Evolutionary conservation across 1,284 basidiomycete species (phyloP), one percentile per base, ranked within the genome.

Genomic region (Rhodotorula sp.): DNA sequence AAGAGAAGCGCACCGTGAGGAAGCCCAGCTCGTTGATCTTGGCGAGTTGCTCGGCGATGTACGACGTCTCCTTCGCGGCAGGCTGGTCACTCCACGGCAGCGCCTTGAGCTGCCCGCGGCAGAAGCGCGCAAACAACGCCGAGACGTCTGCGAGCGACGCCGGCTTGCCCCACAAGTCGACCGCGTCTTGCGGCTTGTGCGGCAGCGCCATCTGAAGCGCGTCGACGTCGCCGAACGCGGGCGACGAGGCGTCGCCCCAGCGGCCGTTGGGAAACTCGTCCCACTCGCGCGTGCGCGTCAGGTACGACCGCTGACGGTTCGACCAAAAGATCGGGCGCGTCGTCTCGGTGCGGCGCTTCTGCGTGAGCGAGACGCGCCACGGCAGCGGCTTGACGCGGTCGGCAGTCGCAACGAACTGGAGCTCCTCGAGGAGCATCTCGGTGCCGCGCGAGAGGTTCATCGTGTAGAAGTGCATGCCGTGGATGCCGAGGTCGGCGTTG

Each of bases 251-350:
- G 74, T 84, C 80, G 60, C 82, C 81, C 84, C 83, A 82, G 69
- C 82, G 80, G 53, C 83, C 83, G 76, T 84, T 84, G 25, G 82
- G 82, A 76, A 83, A 84, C 74, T 79, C 77, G 66, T 79, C 79
- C 77, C 79, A 77, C 44, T 71, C 78, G 62, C 79, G 75, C 62
- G 81, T 96, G 64, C 94, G 89, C 21, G 91, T 91, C 55, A 96
- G 85, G 81, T 96, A 96, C 7, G 92, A 96, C 80, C 92, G 90
- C 58, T 92, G 87, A 56, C 93, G 87, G 83, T 97, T 96, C 27
- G 93, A 92, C 93, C 92, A 94, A 84, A 94, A 97, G 80, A 97
- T 97, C 7, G 94, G 94, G 59, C 94, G 89, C 77, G 95, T 97
- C 54, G 87, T 90, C 83, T 97, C 94, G 76, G 88, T 84, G 60